A percentile compares a stretch with the other conserved stretches of the same genome.
Evolutionary conservation across 768 basidiomycete genomes (phyloP).

Genomic region (Suillus brevipes): DNA sequence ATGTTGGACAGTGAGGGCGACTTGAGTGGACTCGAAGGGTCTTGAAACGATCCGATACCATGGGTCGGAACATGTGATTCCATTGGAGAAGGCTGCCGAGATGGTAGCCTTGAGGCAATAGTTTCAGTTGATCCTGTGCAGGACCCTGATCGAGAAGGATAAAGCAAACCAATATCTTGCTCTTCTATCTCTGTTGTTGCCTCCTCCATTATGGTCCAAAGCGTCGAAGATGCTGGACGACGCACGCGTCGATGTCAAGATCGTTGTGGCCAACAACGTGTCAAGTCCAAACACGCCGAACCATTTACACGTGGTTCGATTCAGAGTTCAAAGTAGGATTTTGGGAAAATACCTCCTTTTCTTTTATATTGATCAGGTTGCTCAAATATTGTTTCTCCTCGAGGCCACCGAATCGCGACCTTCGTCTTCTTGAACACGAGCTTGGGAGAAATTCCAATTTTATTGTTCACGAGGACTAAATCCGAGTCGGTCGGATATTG

Average conservation of each 20-base stretch:
- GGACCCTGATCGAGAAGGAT: constrained; percentile 26
- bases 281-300: not conserved
- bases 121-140: constrained; percentile 24
- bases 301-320: constrained; percentile 2
- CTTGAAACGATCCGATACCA: constrained; percentile 2
- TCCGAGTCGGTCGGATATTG: constrained; percentile 6
- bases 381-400: not conserved
- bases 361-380: not conserved
- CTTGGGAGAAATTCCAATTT: constrained; percentile 7
- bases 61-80: constrained; percentile 9
- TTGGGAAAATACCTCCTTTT: constrained; percentile 6
- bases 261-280: not conserved
- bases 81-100: constrained; percentile 20
- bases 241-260: not conserved
- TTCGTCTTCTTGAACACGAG: constrained; percentile 7
- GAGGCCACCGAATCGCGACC: not conserved
- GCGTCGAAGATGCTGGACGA: not conserved
- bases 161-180: constrained; percentile 30
- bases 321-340: not conserved
- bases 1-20: constrained; percentile 38
- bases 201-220: constrained; percentile 4
- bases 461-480: constrained; percentile 6
- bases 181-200: constrained; percentile 24
- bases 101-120: constrained; percentile 15
- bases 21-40: constrained; percentile 21